Base-by-base conservation (phyloP, 179 eudicot species). In the Heliamphora pulchella region DNA sequence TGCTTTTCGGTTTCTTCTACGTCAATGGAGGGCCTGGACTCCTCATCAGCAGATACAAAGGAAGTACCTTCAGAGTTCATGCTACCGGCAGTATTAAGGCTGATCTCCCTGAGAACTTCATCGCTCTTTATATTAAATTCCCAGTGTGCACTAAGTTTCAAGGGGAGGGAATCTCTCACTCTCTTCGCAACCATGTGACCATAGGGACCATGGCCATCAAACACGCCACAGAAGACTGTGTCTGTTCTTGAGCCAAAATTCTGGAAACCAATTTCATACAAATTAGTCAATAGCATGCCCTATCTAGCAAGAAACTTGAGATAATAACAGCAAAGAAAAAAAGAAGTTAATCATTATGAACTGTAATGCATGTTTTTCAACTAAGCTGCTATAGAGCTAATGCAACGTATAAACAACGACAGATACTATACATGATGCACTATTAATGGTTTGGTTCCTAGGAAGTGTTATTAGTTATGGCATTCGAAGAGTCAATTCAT, bases 181-280 rank as follows among this genome's bases (percentile, higher is more conserved):
- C 85, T 87, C 89, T 84, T 94, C n/a, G 98, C 97, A 80, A 94
- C 98, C 94, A 93, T 50, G 88, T 94, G 98, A 53, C 98, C 98
- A 78, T 83, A 89, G 5, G 98, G 97, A 58, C 98, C 97, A 80
- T 94, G 98, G 47, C 98, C 97, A 77, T 94, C 98, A 76, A 92
- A 94, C 44, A 92, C 96, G 71, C 97, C 97, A 84, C 97, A 91
- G 81, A 92, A 92, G 48, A 91, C 81, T 0, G 96, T 87, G 85
- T 91, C 98, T 44, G 88, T 80, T 84, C 91, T 90, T 17, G 96
- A 91, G 77, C 89, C 85, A 74, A 94, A 94, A 82, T 94, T 93
- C 98, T 94, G 92, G 18, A 88, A 66, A 77, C 43, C 59, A 64
- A 55, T 22, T 71, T 54, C 14, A 9, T 31, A 75, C 71, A 5